Percentiles rank a stretch among this genome's conserved stretches.
phyloP scores from a whole-genome alignment of 441 rosid species.

The Jatropha podagrica region DNA sequence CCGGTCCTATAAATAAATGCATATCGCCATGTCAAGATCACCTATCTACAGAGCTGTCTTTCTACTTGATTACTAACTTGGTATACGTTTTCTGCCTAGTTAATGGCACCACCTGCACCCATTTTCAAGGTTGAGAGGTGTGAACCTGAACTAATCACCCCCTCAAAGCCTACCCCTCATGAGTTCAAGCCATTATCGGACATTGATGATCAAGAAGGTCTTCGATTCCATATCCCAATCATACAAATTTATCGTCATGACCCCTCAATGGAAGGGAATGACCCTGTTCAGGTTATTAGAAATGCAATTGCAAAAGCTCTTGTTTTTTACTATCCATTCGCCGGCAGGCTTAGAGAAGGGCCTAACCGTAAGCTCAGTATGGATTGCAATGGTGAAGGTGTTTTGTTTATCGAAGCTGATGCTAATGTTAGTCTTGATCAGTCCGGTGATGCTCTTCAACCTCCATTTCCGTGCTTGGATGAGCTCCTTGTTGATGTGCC shows the following conservation, averaged over 20 bases:
- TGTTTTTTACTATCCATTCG: constrained; percentile 16
- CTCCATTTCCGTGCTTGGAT: constrained; percentile 54
- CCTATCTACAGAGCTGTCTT: background rate
- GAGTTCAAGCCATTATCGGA: constrained; percentile 37
- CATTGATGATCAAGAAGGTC: constrained; percentile 40
- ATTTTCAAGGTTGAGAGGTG: constrained; percentile 29
- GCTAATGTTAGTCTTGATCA: background rate
- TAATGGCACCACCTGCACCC: background rate
- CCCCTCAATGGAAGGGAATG: constrained; percentile 11
- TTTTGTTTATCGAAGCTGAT: constrained; percentile 27
- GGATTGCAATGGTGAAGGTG: constrained; percentile 31
- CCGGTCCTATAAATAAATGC: too few species aligned
- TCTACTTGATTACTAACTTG: too few species aligned
- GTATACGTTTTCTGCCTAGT: too few species aligned
- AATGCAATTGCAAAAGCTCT: constrained; percentile 29
- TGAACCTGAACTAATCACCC: constrained; percentile 31
- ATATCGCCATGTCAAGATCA: too few species aligned
- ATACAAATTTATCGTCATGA: constrained; percentile 15
- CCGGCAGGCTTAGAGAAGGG: constrained; percentile 39
- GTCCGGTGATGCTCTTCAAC: constrained; percentile 43
- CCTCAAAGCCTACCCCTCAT: constrained; percentile 32
- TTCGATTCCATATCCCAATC: constrained; percentile 28
- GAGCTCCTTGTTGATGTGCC: constrained; percentile 48
- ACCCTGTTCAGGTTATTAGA: constrained; percentile 1
- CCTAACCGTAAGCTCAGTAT: background rate